Conservation (phyloP, 75 land plant species). For the Selaginella tamariscina region DNA sequence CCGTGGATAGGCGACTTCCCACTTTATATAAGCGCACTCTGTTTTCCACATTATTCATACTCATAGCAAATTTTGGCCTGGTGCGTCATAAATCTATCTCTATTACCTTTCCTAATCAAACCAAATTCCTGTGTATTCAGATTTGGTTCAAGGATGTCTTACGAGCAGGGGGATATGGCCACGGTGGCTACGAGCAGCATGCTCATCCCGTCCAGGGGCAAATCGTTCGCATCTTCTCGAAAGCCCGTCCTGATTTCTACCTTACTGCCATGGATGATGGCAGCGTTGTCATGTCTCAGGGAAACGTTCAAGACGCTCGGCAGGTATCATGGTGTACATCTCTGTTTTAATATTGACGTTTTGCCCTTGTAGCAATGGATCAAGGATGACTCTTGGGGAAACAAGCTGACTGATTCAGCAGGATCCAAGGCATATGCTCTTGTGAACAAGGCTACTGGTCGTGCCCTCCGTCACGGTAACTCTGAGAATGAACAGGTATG, state of each 20-base stretch:
- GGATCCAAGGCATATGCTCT: constrained; percentile 6
- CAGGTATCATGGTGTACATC: background rate
- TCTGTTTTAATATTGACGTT: background rate
- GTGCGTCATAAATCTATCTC: no score
- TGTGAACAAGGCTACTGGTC: constrained; percentile 4
- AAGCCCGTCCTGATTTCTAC: constrained; percentile 7
- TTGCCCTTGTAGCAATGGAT: constrained; percentile 9
- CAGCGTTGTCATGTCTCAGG: background rate
- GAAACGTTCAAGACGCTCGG: background rate
- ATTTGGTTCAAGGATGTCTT: background rate
- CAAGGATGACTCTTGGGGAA: constrained; percentile 9
- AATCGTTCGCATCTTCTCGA: background rate
- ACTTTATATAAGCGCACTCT: no score
- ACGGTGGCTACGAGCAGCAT: background rate
- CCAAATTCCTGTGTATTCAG: no score
- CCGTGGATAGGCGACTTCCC: no score
- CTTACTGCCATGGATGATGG: constrained; percentile 4
- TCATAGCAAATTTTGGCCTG: no score
- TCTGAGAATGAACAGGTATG: constrained; percentile 13
- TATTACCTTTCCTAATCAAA: no score
- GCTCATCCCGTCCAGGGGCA: background rate
- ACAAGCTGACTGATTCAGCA: background rate
- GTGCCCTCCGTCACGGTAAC: constrained; percentile 3
- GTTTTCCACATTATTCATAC: no score
- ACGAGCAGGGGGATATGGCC: background rate